Evolutionary conservation across 2,329 filamentous ascomycete species (phyloP), one percentile per base, ranked within the genome.

Genomic region (Apiospora hydei): DNA sequence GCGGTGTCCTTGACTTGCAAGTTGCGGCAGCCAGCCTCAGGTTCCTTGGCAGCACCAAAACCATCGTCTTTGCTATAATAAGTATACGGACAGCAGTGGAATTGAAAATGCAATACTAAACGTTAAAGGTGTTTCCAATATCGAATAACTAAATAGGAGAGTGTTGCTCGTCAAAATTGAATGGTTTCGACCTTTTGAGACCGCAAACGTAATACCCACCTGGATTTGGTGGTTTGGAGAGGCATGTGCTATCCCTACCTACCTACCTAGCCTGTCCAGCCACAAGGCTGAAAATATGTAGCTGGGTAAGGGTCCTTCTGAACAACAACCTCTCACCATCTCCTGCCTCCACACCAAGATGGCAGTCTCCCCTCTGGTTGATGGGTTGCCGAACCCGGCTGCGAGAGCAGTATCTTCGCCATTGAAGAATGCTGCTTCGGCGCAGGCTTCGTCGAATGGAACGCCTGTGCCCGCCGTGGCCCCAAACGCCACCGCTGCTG

Each of bases 371-470:
- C 80, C 80, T 53, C 61, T 81, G 24, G 72, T 80, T 16, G 76
- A 78, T 76, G 77, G 78, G 21, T 72, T 78, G 24, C 78, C 76
- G 70, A 77, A 77, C 44, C 70, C 74, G 38, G 46, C 79, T 30
- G 69, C 77, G 34, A 79, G 81, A 46, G 73, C 84, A 41, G 78
- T 81, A 69, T 83, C 83, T 0, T 87, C 85, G 21, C 85, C 85
- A 1, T 81, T 86, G 69, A 86, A 86, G 76, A 84, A 81, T 69
- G 78, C 78, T 5, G 81, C 80, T 30, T 84, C 83, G 4, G 79
- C 80, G 21, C 81, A 82, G 57, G 80, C 81, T 4, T 85, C 85
- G 4, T 83, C 84, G 53, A 85, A 85, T 77, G 85, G 84, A 74
- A 87, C 85, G 6, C 85, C 85, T 1, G 81, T 81, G 7, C 69